Conservation (phyloP, 148 eudicot species). For the Arctostaphylos glauca region DNA sequence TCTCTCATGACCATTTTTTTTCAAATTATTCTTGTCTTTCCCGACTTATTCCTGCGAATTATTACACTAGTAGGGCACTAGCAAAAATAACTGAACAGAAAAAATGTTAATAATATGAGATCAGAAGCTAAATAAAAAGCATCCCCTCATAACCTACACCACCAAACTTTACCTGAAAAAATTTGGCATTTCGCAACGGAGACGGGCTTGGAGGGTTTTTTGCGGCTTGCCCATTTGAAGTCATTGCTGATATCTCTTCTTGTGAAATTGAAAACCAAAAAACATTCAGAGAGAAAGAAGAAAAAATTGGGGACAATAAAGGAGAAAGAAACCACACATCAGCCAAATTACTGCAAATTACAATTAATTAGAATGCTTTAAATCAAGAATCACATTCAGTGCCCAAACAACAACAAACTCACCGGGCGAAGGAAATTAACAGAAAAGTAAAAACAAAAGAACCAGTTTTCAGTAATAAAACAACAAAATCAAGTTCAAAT, state of each 20-base stretch:
- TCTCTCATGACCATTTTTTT: neutral
- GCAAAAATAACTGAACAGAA: neutral
- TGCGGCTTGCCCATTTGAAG: slow-evolving; percentile 20
- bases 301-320: neutral
- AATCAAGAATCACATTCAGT: neutral
- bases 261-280: slow-evolving; percentile 17
- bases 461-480: neutral
- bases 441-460: neutral
- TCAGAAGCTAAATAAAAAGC: neutral
- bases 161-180: slow-evolving; percentile 19
- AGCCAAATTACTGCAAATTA: neutral
- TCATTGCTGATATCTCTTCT: slow-evolving; percentile 26
- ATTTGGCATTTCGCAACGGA: slow-evolving; percentile 25
- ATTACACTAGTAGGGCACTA: neutral
- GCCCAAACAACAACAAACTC: neutral
- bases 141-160: neutral
- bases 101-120: neutral
- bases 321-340: neutral
- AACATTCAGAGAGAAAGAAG: neutral
- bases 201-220: slow-evolving; percentile 27
- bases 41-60: neutral
- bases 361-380: neutral
- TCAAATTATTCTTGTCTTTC: neutral
- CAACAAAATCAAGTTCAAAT: slow-evolving; percentile 8
- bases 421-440: neutral